These are phyloP conservation scores for Colletotrichum spinosum DNA, from an alignment of 2,329 filamentous ascomycete species.

Conservation along the genomic window DNA sequence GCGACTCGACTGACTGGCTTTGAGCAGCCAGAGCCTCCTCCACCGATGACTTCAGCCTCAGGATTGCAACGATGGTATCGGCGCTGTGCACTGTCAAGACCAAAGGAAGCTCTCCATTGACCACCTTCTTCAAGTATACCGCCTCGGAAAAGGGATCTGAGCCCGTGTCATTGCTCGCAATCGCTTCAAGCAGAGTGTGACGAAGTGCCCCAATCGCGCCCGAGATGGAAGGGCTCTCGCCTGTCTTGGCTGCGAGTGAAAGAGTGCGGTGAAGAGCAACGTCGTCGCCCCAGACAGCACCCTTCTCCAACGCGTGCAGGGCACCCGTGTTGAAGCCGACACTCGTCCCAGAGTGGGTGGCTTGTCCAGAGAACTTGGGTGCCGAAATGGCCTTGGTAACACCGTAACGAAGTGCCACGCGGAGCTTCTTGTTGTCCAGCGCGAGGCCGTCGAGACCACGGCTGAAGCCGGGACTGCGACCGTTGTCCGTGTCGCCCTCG, in stretches of 20 bases:
- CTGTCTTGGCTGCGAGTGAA: slow-evolving; percentile 57
- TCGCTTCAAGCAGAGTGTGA: slow-evolving; percentile 64
- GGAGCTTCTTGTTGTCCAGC: slow-evolving; percentile 67
- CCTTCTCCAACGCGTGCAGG: slow-evolving; percentile 56
- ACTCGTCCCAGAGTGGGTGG: slow-evolving; percentile 66
- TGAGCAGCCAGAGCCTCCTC: slow-evolving; percentile 53
- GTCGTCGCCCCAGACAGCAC: slow-evolving; percentile 65
- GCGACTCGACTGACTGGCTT: slow-evolving; percentile 20
- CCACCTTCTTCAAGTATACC: slow-evolving; percentile 64
- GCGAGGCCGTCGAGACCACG: slow-evolving; percentile 68
- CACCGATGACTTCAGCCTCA: slow-evolving; percentile 69
- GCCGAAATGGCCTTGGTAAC: slow-evolving; percentile 70
- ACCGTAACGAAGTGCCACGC: slow-evolving; percentile 64
- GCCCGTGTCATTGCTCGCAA: slow-evolving; percentile 50
- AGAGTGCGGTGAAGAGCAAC: slow-evolving; percentile 71
- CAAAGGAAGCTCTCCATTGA: slow-evolving; percentile 65
- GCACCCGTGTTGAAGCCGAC: slow-evolving; percentile 68
- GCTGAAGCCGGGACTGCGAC: slow-evolving; percentile 61
- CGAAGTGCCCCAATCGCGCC: slow-evolving; percentile 64
- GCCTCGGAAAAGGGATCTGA: slow-evolving; percentile 59
- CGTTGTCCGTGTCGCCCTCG: slow-evolving; percentile 67
- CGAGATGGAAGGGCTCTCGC: slow-evolving; percentile 62
- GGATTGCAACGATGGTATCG: slow-evolving; percentile 69
- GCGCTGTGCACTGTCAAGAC: slow-evolving; percentile 71
- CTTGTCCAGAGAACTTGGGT: slow-evolving; percentile 56